A percentile compares a stretch with the other conserved stretches of the same genome.
phyloP scores from a whole-genome alignment of 108 stramenopile species.

The Fragilariopsis cylindrus region DNA sequence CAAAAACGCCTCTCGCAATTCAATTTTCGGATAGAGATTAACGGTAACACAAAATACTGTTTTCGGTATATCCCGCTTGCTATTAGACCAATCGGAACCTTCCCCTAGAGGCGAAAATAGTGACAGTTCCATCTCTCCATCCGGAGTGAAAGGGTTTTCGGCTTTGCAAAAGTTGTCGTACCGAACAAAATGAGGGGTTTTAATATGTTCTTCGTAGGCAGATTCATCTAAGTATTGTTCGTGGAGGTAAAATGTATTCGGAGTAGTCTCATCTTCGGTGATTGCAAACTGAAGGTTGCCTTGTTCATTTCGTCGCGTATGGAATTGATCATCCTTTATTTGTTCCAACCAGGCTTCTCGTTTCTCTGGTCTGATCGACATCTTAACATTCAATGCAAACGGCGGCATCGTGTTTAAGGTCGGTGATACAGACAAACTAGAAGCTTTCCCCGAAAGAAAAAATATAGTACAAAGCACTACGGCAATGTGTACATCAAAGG shows the following conservation, averaged over 20 bases:
- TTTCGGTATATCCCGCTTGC: conserved; percentile 8
- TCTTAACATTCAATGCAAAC: conserved; percentile 36
- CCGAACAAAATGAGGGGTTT: conserved; percentile 34
- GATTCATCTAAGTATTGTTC: conserved; percentile 34
- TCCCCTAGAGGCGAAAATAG: conserved; percentile 13
- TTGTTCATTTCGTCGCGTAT: conserved; percentile 34
- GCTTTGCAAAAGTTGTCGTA: conserved; percentile 28
- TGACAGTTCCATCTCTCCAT: conserved; percentile 6
- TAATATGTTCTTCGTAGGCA: conserved; percentile 34
- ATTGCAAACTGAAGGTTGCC: conserved; percentile 43
- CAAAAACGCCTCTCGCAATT: conserved; percentile 46
- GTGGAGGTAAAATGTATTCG: conserved; percentile 48
- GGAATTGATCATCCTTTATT: conserved; percentile 39
- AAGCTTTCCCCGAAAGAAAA: background rate
- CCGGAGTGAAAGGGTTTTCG: conserved; percentile 16
- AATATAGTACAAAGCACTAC: background rate
- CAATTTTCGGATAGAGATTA: conserved; percentile 36
- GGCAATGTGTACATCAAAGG: too few species aligned
- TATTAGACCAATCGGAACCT: background rate
- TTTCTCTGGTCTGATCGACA: conserved; percentile 28
- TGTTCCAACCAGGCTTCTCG: conserved; percentile 33
- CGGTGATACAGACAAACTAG: background rate
- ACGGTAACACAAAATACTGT: conserved; percentile 42
- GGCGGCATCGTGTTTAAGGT: background rate
- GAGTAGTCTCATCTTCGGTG: conserved; percentile 31